A percentile compares a stretch with the other conserved stretches of the same genome.
Conservation (phyloP, 352 stramenopile species). For the Pythium biforme region DNA sequence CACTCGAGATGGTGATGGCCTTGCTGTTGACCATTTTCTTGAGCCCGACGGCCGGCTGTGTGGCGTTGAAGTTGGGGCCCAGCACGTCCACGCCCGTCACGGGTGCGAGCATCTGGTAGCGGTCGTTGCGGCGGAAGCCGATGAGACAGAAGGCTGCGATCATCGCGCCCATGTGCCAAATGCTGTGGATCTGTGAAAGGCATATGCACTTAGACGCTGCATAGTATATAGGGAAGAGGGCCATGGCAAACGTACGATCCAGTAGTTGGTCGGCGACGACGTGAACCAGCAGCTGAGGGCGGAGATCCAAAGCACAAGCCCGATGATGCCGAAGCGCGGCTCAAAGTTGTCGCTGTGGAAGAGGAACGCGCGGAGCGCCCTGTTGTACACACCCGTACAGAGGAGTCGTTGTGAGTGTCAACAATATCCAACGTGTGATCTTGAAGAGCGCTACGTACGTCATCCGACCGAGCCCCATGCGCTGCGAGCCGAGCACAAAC, state of each 20-base stretch:
- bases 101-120: slow-evolving; percentile 32
- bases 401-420: not conserved
- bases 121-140: slow-evolving; percentile 31
- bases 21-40: slow-evolving; percentile 5
- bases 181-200: slow-evolving; percentile 30
- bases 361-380: slow-evolving; percentile 29
- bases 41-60: not conserved
- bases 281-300: slow-evolving; percentile 39
- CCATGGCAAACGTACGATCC: slow-evolving; percentile 34
- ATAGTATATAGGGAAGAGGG: no score
- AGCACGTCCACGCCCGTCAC: slow-evolving; percentile 32
- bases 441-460: no score
- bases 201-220: not conserved
- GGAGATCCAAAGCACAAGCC: slow-evolving; percentile 27
- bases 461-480: slow-evolving; percentile 24
- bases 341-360: slow-evolving; percentile 44
- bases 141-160: slow-evolving; percentile 34
- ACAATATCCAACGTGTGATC: not conserved
- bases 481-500: slow-evolving; percentile 30
- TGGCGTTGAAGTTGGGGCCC: slow-evolving; percentile 15
- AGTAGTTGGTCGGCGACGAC: slow-evolving; percentile 34
- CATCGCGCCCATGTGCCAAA: slow-evolving; percentile 40
- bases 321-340: slow-evolving; percentile 29
- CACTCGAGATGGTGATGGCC: slow-evolving; percentile 11
- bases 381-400: slow-evolving; percentile 15